Conservation (phyloP, 305 asterid species). For the Solanum hybrid region DNA sequence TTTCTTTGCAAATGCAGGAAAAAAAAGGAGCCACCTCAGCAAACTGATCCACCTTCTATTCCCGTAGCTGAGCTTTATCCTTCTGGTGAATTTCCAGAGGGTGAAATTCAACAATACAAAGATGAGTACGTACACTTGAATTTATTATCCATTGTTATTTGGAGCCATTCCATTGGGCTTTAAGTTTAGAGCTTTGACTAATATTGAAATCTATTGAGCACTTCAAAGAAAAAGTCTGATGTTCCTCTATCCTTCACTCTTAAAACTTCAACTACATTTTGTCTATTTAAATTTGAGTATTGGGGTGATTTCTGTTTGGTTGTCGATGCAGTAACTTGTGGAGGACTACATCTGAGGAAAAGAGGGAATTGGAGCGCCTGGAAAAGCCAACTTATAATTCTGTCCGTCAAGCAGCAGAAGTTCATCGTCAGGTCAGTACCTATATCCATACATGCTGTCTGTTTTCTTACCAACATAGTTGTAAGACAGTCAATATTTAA, state of each 20-base stretch:
- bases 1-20: slow-evolving; percentile 40
- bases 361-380: slow-evolving; percentile 83
- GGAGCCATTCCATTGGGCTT: background rate
- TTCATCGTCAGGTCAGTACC: slow-evolving; percentile 82
- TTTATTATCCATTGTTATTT: background rate
- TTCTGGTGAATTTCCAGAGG: slow-evolving; percentile 93
- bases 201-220: background rate
- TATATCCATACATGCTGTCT: background rate
- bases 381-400: slow-evolving; percentile 84
- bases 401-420: slow-evolving; percentile 96
- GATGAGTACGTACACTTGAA: slow-evolving; percentile 57
- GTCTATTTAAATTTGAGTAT: background rate
- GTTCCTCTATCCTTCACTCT: background rate
- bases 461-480: background rate
- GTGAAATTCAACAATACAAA: slow-evolving; percentile 93
- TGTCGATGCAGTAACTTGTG: slow-evolving; percentile 64
- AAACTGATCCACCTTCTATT: slow-evolving; percentile 87
- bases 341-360: slow-evolving; percentile 97
- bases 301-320: slow-evolving; percentile 10
- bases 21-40: slow-evolving; percentile 65
- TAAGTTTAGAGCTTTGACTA: background rate
- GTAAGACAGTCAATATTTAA: background rate
- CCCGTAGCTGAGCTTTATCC: slow-evolving; percentile 76
- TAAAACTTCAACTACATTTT: background rate
- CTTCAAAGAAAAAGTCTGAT: background rate